Conservation (phyloP, 768 basidiomycete genomes). For the Astraeus odoratus region DNA sequence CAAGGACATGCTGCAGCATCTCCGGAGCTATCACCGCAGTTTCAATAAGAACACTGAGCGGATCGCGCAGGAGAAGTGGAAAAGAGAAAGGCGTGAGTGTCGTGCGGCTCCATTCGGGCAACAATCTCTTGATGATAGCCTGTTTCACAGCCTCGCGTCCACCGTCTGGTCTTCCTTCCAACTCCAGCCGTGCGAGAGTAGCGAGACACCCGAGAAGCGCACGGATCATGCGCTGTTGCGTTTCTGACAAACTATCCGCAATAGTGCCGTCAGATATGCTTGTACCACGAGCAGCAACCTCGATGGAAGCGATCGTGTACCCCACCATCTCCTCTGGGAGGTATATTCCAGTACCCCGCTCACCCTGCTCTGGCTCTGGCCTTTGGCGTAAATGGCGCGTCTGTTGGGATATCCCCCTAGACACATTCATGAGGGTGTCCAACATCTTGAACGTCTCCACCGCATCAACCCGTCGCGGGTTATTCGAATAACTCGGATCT, state of each 20-base stretch:
- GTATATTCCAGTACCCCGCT: slow-evolving; percentile 81
- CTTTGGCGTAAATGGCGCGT: slow-evolving; percentile 76
- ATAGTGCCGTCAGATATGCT: slow-evolving; percentile 42
- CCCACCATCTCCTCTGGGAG: slow-evolving; percentile 87
- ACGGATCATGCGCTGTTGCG: slow-evolving; percentile 70
- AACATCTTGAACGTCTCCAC: slow-evolving; percentile 73
- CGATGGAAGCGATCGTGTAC: slow-evolving; percentile 79
- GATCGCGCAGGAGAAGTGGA: slow-evolving; percentile 84
- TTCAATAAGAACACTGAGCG: slow-evolving; percentile 85
- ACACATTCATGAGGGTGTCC: slow-evolving; percentile 75
- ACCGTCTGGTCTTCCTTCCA: slow-evolving; percentile 65
- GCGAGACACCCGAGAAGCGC: slow-evolving; percentile 66
- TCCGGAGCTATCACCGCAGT: slow-evolving; percentile 86
- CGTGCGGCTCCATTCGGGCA: slow-evolving; percentile 89
- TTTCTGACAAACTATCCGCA: slow-evolving; percentile 62
- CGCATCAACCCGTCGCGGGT: slow-evolving; percentile 46
- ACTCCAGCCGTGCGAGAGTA: slow-evolving; percentile 58
- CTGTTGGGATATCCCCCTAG: slow-evolving; percentile 78
- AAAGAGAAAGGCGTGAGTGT: slow-evolving; percentile 78
- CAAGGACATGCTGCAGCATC: slow-evolving; percentile 81
- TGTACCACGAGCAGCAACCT: slow-evolving; percentile 71
- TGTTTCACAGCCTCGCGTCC: slow-evolving; percentile 73
- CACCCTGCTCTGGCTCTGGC: slow-evolving; percentile 60
- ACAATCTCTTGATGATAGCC: slow-evolving; percentile 79
- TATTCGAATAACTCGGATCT: slow-evolving; percentile 59